Base-by-base conservation (phyloP, 2,329 filamentous ascomycete genomes). In the Colletotrichum godetiae region DNA sequence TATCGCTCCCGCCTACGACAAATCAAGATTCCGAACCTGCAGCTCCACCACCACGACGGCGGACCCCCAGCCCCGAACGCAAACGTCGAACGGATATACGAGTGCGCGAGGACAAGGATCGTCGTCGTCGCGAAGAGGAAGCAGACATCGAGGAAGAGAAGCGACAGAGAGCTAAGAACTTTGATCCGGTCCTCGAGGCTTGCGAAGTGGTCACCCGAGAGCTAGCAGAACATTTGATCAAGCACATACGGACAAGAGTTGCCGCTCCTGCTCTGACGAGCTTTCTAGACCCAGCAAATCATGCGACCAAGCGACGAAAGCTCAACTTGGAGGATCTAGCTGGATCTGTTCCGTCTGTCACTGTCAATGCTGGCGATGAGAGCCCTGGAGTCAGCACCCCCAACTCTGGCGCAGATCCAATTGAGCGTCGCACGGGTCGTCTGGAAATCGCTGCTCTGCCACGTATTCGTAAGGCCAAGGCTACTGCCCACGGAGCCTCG, bases 131-230 rank as follows among this genome's bases (percentile, higher is more conserved):
- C 60, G 94, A 98, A 79, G 92, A 95, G 56, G 94, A 94, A 75
- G 89, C 92, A 61, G 96, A 98, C 79, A 80, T 96, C 8, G 95
- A 98, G 79, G 93, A 97, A 76, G 96, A 98, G 81, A 98, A 97
- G 85, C 92, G 91, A 79, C 93, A 96, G 77, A 88, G 96, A 65
- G 95, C 95, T 22, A 92, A 93, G 79, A 93, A 97, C 80, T 90
- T 98, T 76, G 96, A 99, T 81, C 96, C 97, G n/a, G 94, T 96
- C 5, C 85, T 88, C 61, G 96, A 97, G 79, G 96, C 97, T 42
- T 87, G 95, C 52, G 92, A 95, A 74, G 89, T 94, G 57, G 89
- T 98, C 66, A 90, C 93, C 64, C 90, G 91, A 66, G 95, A 98
- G 81, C 86, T 99, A 80, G 92, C 91, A 72, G 94, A 97, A 80